A percentile compares a stretch with the other conserved stretches of the same genome.
Evolutionary conservation across 2,329 filamentous ascomycete species (phyloP).

Genomic region (Calonectria pauciramosa): DNA sequence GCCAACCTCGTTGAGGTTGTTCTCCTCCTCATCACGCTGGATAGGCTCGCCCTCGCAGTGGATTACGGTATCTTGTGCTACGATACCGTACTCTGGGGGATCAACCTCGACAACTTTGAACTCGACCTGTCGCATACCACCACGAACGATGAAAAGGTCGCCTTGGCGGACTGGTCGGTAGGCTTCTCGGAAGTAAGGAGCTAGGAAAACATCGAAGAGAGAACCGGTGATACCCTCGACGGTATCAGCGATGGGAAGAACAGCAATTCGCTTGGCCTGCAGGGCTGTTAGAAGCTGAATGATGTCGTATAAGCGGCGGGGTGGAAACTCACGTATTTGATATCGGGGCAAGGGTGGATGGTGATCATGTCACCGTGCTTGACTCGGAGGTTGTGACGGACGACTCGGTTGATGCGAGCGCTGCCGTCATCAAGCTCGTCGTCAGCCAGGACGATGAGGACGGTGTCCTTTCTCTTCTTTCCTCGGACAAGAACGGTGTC

Average conservation of each 20-base stretch:
- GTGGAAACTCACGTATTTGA: constrained; percentile 92
- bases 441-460: constrained; percentile 96
- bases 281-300: constrained; percentile 28
- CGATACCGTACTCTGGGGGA: constrained; percentile 97
- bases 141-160: constrained; percentile 96
- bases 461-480: constrained; percentile 99
- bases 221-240: constrained; percentile 98
- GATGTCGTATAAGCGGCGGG: not conserved
- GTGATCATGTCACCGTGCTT: constrained; percentile 99
- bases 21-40: constrained; percentile 98
- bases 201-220: constrained; percentile 98
- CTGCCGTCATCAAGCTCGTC: constrained; percentile 98
- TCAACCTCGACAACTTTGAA: constrained; percentile 99
- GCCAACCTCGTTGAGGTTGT: constrained; percentile 98
- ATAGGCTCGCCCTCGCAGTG: constrained; percentile 95
- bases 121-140: constrained; percentile 98
- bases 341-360: constrained; percentile 97
- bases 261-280: constrained; percentile 97
- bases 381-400: constrained; percentile 97
- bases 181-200: constrained; percentile 99
- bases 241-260: constrained; percentile 97
- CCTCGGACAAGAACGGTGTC: constrained; percentile 98
- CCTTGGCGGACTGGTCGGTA: constrained; percentile 98
- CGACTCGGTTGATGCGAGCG: constrained; percentile 97
- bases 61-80: constrained; percentile 98